Conservation (phyloP, 768 basidiomycete genomes). For the Boletus patriciae region DNA sequence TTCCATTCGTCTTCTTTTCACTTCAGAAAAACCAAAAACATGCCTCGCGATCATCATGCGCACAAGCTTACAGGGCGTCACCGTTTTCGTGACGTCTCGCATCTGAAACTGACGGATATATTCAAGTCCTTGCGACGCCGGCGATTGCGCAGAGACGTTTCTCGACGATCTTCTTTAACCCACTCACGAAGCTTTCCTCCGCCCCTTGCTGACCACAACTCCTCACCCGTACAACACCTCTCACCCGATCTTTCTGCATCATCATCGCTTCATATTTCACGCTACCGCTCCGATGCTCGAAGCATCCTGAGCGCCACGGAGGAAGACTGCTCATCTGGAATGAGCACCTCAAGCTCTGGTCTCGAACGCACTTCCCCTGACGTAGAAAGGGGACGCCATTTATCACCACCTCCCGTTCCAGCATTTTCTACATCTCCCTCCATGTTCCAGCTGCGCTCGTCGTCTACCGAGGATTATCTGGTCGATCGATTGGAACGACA, state of each 20-base stretch:
- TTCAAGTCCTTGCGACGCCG: conserved; percentile 23
- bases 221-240: conserved; percentile 5
- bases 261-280: neutral
- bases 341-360: conserved; percentile 7
- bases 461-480: conserved; percentile 15
- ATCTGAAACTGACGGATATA: conserved; percentile 19
- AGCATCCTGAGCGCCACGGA: conserved; percentile 11
- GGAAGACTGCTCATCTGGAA: conserved; percentile 13
- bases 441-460: conserved; percentile 22
- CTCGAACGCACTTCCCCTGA: neutral
- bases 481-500: conserved; percentile 22
- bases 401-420: neutral
- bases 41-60: conserved; percentile 1
- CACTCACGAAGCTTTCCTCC: conserved; percentile 3
- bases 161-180: conserved; percentile 4
- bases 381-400: neutral
- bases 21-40: conserved; percentile 17
- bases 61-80: conserved; percentile 9
- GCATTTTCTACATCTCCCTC: conserved; percentile 20
- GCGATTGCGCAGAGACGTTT: conserved; percentile 5
- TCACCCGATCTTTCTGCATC: neutral
- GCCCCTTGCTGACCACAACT: conserved; percentile 4
- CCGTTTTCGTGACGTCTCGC: conserved; percentile 20
- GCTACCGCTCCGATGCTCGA: conserved; percentile 1
- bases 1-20: conserved; percentile 9